Evolutionary conservation across 2,329 filamentous ascomycete genomes (phyloP).

Genomic region (Talaromyces sp.): DNA sequence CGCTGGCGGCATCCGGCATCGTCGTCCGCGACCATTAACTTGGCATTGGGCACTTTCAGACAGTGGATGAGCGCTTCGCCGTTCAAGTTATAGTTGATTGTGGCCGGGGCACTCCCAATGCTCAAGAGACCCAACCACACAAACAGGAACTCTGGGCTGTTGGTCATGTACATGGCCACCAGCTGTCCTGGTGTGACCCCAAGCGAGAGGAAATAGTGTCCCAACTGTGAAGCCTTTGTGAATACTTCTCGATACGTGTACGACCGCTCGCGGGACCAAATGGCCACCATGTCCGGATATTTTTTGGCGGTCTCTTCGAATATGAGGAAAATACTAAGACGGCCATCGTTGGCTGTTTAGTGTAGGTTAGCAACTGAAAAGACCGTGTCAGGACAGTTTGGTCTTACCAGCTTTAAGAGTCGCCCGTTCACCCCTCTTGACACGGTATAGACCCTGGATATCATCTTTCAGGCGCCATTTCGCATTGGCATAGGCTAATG

Average conservation of each 20-base stretch:
- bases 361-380: neutral
- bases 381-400: neutral
- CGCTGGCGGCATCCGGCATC: constrained; percentile 49
- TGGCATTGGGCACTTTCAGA: constrained; percentile 51
- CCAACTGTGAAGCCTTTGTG: constrained; percentile 54
- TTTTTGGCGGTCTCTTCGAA: constrained; percentile 53
- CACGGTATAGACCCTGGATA: constrained; percentile 26
- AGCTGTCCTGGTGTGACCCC: constrained; percentile 56
- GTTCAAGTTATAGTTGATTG: constrained; percentile 65
- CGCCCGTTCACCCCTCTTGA: neutral
- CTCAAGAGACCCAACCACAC: constrained; percentile 60
- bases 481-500: constrained; percentile 47
- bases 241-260: constrained; percentile 56
- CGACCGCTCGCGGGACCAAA: constrained; percentile 61
- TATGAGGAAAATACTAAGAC: constrained; percentile 59
- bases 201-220: constrained; percentile 54
- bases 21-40: constrained; percentile 55
- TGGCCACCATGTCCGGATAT: constrained; percentile 50
- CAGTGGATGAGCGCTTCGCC: constrained; percentile 62
- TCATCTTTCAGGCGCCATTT: constrained; percentile 64
- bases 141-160: constrained; percentile 62
- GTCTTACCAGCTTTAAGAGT: constrained; percentile 42
- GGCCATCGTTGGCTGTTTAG: constrained; percentile 44
- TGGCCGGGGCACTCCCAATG: constrained; percentile 62
- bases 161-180: constrained; percentile 62